Evolutionary conservation across 805 yeast species (phyloP).

Genomic region (Pichia exigua): DNA sequence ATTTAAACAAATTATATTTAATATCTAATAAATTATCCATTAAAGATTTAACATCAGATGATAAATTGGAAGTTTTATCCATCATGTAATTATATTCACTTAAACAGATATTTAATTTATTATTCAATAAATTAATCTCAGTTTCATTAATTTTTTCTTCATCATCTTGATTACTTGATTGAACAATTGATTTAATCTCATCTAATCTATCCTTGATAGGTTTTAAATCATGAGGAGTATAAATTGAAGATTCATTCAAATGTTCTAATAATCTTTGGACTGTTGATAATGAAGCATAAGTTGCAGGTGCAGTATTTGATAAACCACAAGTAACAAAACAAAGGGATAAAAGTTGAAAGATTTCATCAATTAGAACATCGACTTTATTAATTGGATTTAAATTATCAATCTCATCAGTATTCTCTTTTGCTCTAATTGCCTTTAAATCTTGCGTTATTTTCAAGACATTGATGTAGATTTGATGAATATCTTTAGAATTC

Average conservation of each 20-base stretch:
- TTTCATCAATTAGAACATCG: constrained; percentile 77
- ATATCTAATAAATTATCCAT: constrained; percentile 56
- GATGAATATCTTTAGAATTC: constrained; percentile 59
- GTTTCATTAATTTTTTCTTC: constrained; percentile 20
- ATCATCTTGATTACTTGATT: constrained; percentile 30
- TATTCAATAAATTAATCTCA: constrained; percentile 41
- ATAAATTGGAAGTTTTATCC: constrained; percentile 45
- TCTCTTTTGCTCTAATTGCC: constrained; percentile 35
- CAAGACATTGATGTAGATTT: constrained; percentile 52
- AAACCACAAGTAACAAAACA: constrained; percentile 90
- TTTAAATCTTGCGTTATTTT: constrained; percentile 45
- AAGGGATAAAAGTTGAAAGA: constrained; percentile 78
- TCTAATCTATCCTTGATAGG: constrained; percentile 69
- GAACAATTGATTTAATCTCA: constrained; percentile 62
- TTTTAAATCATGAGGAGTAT: constrained; percentile 72
- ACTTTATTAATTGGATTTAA: constrained; percentile 38
- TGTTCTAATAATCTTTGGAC: constrained; percentile 81
- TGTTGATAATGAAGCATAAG: constrained; percentile 82
- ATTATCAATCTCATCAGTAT: constrained; percentile 1
- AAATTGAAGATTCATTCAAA: constrained; percentile 70
- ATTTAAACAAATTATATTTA: constrained; percentile 53
- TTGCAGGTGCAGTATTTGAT: constrained; percentile 86
- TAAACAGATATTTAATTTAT: constrained; percentile 58
- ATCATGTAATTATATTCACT: constrained; percentile 51
- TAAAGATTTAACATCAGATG: constrained; percentile 39